Percentiles rank a stretch among this genome's conserved stretches.
Conservation (phyloP, 305 asterid species). For the Petunia hybrid region DNA sequence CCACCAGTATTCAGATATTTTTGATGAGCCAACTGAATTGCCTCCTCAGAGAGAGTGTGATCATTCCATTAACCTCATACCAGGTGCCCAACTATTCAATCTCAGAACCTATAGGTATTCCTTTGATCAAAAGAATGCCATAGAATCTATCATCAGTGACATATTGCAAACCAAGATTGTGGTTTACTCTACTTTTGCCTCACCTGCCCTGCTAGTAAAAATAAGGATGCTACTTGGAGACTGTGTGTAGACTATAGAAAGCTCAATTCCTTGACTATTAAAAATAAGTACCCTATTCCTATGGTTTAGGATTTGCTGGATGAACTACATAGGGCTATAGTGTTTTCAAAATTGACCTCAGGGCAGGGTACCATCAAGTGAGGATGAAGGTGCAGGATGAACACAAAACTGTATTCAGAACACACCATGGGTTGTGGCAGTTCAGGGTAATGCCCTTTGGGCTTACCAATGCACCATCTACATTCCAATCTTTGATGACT, state of each 20-base stretch:
- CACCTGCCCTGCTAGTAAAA: not conserved
- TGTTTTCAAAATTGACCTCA: too few species aligned
- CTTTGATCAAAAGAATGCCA: not conserved
- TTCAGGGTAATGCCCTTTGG: too few species aligned
- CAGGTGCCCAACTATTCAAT: not conserved
- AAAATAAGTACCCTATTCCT: not conserved
- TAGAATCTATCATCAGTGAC: not conserved
- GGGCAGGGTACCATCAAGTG: too few species aligned
- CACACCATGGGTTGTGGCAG: too few species aligned
- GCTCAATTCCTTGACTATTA: not conserved
- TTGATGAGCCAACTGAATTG: not conserved
- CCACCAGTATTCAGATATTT: not conserved
- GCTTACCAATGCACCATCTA: too few species aligned
- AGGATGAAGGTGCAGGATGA: too few species aligned
- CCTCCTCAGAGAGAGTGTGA: not conserved
- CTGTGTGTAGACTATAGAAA: too few species aligned
- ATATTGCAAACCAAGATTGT: not conserved
- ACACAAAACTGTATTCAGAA: too few species aligned
- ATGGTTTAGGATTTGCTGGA: not conserved
- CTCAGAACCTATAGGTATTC: not conserved
- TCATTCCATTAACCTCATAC: not conserved
- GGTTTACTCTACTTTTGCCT: not conserved
- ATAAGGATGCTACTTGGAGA: too few species aligned
- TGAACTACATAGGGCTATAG: too few species aligned
- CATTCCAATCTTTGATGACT: too few species aligned